Evolutionary conservation across 805 yeast genomes (phyloP), one percentile per base, ranked within the genome.

Genomic region (Candida andamanensis): DNA sequence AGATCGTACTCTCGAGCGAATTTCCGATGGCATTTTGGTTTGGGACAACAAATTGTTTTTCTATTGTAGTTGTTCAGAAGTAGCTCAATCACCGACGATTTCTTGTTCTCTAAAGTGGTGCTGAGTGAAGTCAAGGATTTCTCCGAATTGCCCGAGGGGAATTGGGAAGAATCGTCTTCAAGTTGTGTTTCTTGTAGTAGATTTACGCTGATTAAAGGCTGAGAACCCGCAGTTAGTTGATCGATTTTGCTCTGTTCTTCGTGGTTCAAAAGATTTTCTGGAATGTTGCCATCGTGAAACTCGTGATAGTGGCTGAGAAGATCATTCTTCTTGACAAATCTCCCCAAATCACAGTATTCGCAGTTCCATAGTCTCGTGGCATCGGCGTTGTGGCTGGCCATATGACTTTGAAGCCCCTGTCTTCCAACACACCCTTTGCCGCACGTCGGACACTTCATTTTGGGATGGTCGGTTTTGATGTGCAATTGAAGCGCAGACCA

Each of bases 401-500:
- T 76, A 51, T 89, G 96, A 63, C 80, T 75, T 12, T 68, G 58
- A 30, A 86, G 55, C 40, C 87, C 92, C 17, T 67, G 63, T 28
- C 71, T 74, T 17, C 94, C 95, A 8, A 81, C 80, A 60, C 87
- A 81, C 6, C 71, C 75, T 50, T 76, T 78, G 5, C 75, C 76
- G 63, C 96, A 87, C 1, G 74, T 43, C 0, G 54, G 45, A 58
- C 95, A 85, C 26, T 61, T 64, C 17, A 80, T 44, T 48, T 80
- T 77, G 4, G 89, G 85, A 55, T 87, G 96, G 21, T 71, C 81
- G 1, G 74, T 69, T 43, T 79, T 80, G 33, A 75, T 63, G 54
- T 89, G 97, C 8, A 69, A 49, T 44, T 79, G 87, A 24, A 85
- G 59, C 1, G 80, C 80, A 3, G 83, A 73, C 86, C 89, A 80